phyloP scores from a whole-genome alignment of 345 rosid genomes.

The Boechera divaricarpa region DNA sequence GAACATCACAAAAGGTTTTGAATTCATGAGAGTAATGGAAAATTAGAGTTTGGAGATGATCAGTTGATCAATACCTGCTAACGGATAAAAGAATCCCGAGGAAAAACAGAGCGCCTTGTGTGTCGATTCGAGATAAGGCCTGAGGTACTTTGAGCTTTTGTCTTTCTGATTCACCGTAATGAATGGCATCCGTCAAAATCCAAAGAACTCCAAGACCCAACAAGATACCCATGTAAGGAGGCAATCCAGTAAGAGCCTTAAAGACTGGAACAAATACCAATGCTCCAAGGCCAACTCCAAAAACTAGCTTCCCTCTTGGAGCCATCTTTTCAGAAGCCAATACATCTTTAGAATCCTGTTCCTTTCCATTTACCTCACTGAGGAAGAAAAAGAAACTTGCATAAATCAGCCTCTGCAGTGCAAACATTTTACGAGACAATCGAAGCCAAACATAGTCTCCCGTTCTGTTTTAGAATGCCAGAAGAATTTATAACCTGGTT shows the following conservation, averaged over 20 bases:
- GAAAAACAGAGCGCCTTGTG: conserved; percentile 93
- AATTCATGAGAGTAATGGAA: conserved; percentile 3
- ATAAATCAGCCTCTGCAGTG: conserved; percentile 41
- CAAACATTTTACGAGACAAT: neutral
- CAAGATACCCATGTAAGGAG: conserved; percentile 95
- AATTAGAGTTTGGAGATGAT: conserved; percentile 8
- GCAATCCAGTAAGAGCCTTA: conserved; percentile 91
- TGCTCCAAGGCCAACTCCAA: conserved; percentile 87
- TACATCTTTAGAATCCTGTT: conserved; percentile 61
- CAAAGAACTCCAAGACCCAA: conserved; percentile 97
- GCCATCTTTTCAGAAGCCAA: conserved; percentile 92
- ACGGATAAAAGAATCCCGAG: conserved; percentile 92
- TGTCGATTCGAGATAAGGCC: conserved; percentile 91
- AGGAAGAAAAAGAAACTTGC: conserved; percentile 31
- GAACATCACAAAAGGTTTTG: neutral
- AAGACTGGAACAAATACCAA: conserved; percentile 89
- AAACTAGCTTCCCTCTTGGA: conserved; percentile 89
- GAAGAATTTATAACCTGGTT: conserved; percentile 65
- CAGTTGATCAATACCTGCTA: conserved; percentile 63
- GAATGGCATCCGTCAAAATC: conserved; percentile 96
- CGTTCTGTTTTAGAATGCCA: conserved; percentile 30
- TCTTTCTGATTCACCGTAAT: conserved; percentile 90
- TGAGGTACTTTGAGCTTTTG: conserved; percentile 93
- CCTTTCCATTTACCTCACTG: conserved; percentile 93
- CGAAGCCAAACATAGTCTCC: neutral